These are phyloP conservation scores for Alternaria angustiovoidea DNA, from an alignment of 2,329 filamentous ascomycete genomes.

Conservation along the genomic window DNA sequence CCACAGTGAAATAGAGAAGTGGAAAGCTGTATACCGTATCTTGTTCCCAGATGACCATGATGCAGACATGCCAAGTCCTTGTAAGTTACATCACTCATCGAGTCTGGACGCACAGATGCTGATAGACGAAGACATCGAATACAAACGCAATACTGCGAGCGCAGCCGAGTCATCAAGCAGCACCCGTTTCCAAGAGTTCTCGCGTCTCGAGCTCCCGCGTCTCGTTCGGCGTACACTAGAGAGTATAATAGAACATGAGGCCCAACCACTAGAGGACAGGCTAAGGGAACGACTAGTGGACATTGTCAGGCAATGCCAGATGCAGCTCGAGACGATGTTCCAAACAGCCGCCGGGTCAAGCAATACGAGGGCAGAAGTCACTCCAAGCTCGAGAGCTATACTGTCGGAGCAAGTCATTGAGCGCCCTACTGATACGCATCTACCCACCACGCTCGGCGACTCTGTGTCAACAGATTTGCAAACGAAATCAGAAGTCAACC, in stretches of 20 bases:
- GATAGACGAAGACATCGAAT: background rate
- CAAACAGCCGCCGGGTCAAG: slow-evolving; percentile 7
- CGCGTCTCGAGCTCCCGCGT: slow-evolving; percentile 35
- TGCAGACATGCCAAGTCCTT: slow-evolving; percentile 33
- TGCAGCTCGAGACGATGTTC: slow-evolving; percentile 30
- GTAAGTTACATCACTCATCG: slow-evolving; percentile 10
- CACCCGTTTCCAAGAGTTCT: slow-evolving; percentile 34
- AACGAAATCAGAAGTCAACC: rapidly evolving
- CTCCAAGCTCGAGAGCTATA: background rate
- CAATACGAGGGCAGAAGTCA: background rate
- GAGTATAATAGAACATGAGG: slow-evolving; percentile 34
- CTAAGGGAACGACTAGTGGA: slow-evolving; percentile 37
- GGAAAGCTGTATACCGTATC: slow-evolving; percentile 35
- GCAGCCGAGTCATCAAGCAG: slow-evolving; percentile 24
- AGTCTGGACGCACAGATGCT: background rate
- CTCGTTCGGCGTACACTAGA: slow-evolving; percentile 36
- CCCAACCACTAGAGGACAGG: slow-evolving; percentile 35
- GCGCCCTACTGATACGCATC: background rate
- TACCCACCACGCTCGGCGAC: background rate
- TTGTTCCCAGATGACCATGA: slow-evolving; percentile 36
- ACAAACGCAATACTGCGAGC: background rate
- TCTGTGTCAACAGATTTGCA: background rate
- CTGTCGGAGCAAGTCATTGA: background rate
- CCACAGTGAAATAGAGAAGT: slow-evolving; percentile 36
- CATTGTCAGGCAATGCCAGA: slow-evolving; percentile 35